Percentiles rank a stretch among this genome's conserved stretches.
phyloP scores from a whole-genome alignment of 2,329 filamentous ascomycete genomes.

The Fusarium keratoplasticum region DNA sequence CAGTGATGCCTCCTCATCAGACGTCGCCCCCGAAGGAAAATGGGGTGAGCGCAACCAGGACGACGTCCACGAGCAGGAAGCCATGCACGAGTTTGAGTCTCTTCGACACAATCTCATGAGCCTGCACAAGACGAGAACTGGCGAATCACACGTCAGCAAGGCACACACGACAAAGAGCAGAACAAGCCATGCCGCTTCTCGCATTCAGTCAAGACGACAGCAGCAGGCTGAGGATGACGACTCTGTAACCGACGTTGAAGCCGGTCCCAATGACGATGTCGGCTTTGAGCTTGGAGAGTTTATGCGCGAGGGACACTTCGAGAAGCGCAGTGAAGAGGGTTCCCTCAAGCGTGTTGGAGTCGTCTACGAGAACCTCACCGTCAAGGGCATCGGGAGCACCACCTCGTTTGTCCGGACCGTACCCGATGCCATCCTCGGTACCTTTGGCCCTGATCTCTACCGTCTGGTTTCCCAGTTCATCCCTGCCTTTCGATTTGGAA shows the following conservation, averaged over 20 bases:
- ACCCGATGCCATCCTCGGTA: conserved; percentile 79
- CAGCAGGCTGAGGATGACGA: conserved; percentile 44
- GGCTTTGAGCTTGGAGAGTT: conserved; percentile 33
- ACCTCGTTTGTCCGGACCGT: conserved; percentile 78
- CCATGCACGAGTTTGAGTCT: conserved; percentile 51
- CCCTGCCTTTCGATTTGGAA: conserved; percentile 44
- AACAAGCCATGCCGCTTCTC: conserved; percentile 17
- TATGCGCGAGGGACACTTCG: conserved; percentile 36
- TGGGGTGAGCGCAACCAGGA: conserved; percentile 54
- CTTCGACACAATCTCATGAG: conserved; percentile 50
- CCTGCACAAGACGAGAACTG: conserved; percentile 50
- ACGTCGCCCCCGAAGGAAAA: conserved; percentile 29
- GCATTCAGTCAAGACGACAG: conserved; percentile 34
- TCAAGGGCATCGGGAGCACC: conserved; percentile 76
- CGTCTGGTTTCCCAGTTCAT: conserved; percentile 62
- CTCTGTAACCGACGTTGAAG: conserved; percentile 48
- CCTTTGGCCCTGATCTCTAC: conserved; percentile 85
- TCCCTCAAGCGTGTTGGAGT: conserved; percentile 84
- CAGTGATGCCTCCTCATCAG: conserved; percentile 36
- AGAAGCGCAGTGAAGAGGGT: conserved; percentile 53
- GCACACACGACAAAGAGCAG: conserved; percentile 11
- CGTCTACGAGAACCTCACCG: conserved; percentile 79
- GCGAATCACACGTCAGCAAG: conserved; percentile 48
- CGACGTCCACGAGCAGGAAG: conserved; percentile 48
- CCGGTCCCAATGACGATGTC: conserved; percentile 15